Base-by-base conservation (phyloP, 2,329 filamentous ascomycete genomes). In the Botrytis squamosa region DNA sequence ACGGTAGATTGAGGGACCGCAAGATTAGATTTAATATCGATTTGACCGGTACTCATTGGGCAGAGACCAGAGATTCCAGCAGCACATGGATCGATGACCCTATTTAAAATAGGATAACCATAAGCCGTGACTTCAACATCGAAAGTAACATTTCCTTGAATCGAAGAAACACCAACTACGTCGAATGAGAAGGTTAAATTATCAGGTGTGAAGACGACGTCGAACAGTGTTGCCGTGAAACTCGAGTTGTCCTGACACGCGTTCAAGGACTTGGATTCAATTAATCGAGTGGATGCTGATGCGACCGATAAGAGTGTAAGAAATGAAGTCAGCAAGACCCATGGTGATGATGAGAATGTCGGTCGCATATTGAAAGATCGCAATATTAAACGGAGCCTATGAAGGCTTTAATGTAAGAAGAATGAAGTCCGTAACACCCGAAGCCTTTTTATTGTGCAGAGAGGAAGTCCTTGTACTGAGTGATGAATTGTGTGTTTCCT, bases 141-240 rank as follows among this genome's bases (percentile, higher is more conserved):
- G 78, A 96, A 95, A 55, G 88, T 88, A 77, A 98, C 92, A 82
- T 92, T 93, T 79, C 93, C 94, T 78, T 92, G 88, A 75, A 98
- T 92, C 62, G 93, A 92, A 36, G 94, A 97, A 49, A 94, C 91
- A 76, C 93, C 94, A 75, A 92, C 88, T 77, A 97, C 90, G 80
- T 94, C 88, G 82, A 97, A 89, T 71, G 86, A 85, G 71, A 95
- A 86, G 46, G 90, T 91, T 78, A 87, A 87, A 84, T 97, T 97
- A 81, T 87, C 85, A 46, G 93, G 92, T 2, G 91, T 93, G 83
- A 93, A 93, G 76, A 89, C 85, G 82, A 97, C 92, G 78, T 97
- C 92, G 88, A 98, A 97, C 74, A 96, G 87, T 78, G 92, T 94
- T 79, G 95, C 94, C 7, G 93, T 92, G 83, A 98, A 97, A 80